These are phyloP conservation scores for Agapanthus africanus DNA, from an alignment of 106 monocot genomes.

Conservation along the genomic window DNA sequence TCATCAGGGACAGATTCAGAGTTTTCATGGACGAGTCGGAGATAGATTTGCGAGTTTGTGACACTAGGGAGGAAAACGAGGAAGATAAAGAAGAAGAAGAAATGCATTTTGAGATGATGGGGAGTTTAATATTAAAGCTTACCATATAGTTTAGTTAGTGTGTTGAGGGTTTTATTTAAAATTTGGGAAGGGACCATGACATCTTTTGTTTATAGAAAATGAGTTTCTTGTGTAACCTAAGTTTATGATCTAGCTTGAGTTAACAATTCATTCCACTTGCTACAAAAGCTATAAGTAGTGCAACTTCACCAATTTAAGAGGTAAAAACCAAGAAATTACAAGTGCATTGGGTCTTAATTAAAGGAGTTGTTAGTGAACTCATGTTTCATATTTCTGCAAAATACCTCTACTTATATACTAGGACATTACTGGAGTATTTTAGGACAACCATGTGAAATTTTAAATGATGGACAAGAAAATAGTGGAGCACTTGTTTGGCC, in stretches of 20 bases:
- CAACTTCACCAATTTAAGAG: no score
- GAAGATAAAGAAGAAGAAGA: neutral
- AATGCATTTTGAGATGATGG: neutral
- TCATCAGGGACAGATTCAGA: neutral
- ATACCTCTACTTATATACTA: neutral
- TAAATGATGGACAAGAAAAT: neutral
- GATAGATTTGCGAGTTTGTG: neutral
- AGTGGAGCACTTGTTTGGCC: neutral
- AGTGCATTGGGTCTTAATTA: no score
- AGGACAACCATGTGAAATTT: neutral
- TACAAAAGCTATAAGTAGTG: no score
- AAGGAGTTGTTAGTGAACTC: neutral
- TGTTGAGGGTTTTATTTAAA: neutral
- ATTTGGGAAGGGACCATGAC: neutral
- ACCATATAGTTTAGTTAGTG: neutral
- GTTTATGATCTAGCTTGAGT: no score
- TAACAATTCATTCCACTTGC: no score
- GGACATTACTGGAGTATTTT: neutral
- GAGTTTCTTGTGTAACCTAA: neutral
- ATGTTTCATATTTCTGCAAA: neutral
- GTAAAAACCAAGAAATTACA: no score
- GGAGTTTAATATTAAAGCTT: neutral
- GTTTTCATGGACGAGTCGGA: constrained; percentile 1
- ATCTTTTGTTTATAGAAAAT: constrained; percentile 1
- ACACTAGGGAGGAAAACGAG: neutral